These are phyloP conservation scores for Suillus clintonianus DNA, from an alignment of 768 basidiomycete genomes.

Conservation along the genomic window DNA sequence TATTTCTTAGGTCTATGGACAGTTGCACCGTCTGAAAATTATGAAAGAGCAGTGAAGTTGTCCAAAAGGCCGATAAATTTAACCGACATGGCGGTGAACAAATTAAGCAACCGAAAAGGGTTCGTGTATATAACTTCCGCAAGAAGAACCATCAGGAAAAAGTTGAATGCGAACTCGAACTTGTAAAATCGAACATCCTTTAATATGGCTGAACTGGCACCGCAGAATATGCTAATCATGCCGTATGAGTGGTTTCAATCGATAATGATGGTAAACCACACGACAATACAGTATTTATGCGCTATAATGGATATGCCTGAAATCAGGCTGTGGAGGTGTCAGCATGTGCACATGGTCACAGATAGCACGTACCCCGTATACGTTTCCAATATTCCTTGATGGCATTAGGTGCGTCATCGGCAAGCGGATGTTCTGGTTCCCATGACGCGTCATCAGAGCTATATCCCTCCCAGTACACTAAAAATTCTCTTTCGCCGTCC, in stretches of 20 bases:
- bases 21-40: background rate
- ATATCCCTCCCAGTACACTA: constrained; percentile 61
- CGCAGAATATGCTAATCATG: background rate
- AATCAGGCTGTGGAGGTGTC: background rate
- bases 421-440: constrained; percentile 51
- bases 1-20: background rate
- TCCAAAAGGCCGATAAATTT: background rate
- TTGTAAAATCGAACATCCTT: background rate
- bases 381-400: constrained; percentile 43
- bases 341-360: background rate
- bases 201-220: background rate
- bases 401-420: constrained; percentile 48
- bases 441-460: constrained; percentile 52
- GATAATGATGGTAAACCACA: background rate
- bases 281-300: background rate
- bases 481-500: constrained; percentile 42
- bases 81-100: background rate
- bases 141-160: background rate
- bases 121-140: background rate
- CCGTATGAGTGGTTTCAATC: background rate
- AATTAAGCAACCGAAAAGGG: background rate
- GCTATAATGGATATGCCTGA: background rate
- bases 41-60: background rate
- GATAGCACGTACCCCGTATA: constrained; percentile 12
- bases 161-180: background rate